Conservation (phyloP, 805 yeast genomes). For the Candida berthetii region DNA sequence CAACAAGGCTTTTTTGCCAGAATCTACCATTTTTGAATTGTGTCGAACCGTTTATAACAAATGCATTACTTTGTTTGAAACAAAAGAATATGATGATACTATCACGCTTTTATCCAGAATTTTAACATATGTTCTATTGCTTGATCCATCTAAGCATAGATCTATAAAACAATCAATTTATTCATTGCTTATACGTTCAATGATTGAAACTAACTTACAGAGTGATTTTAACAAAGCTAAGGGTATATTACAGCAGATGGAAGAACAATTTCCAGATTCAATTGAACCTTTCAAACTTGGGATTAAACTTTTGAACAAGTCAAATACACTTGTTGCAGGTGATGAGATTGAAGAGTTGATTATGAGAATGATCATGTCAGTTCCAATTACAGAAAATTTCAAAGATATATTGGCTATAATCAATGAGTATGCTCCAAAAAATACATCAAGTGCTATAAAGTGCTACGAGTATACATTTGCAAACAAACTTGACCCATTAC, state of each 20-base stretch:
- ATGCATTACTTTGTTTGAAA: slow-evolving; percentile 14
- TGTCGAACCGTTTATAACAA: slow-evolving; percentile 28
- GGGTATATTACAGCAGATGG: slow-evolving; percentile 16
- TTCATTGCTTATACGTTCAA: slow-evolving; percentile 19
- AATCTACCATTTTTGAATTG: slow-evolving; percentile 19
- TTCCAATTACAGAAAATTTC: slow-evolving; percentile 16
- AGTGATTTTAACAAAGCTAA: slow-evolving; percentile 15
- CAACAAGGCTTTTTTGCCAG: slow-evolving; percentile 7
- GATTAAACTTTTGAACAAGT: slow-evolving; percentile 16
- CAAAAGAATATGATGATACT: slow-evolving; percentile 4
- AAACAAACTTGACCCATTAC: slow-evolving; percentile 21
- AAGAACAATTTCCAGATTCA: slow-evolving; percentile 19
- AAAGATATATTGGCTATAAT: slow-evolving; percentile 20
- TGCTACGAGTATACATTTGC: slow-evolving; percentile 28
- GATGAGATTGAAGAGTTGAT: slow-evolving; percentile 21
- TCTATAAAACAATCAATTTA: slow-evolving; percentile 18
- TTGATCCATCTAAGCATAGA: slow-evolving; percentile 10
- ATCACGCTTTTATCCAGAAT: slow-evolving; percentile 13
- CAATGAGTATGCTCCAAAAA: slow-evolving; percentile 18
- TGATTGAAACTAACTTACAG: slow-evolving; percentile 15
- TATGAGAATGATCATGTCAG: slow-evolving; percentile 29
- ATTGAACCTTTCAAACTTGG: slow-evolving; percentile 25
- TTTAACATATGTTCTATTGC: slow-evolving; percentile 9
- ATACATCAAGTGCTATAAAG: slow-evolving; percentile 21
- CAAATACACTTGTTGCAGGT: background rate